Evolutionary conservation across 2,329 filamentous ascomycete species (phyloP).

Genomic region (Lasiodiplodia sp.): DNA sequence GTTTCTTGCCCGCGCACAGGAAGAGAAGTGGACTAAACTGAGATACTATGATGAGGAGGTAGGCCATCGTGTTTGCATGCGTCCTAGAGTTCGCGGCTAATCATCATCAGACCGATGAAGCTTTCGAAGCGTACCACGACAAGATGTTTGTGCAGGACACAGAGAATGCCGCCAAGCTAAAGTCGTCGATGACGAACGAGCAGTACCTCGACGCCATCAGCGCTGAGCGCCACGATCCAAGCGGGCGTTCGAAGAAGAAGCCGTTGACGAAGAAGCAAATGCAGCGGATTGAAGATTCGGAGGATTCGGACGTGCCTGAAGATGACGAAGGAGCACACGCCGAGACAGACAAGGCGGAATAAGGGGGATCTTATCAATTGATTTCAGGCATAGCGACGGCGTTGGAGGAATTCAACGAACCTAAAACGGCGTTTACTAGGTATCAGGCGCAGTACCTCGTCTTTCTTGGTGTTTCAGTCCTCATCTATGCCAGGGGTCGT

Average conservation of each 20-base stretch:
- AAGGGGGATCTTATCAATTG: not conserved
- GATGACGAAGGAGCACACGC: slow-evolving; percentile 2
- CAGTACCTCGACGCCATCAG: slow-evolving; percentile 70
- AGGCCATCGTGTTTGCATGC: slow-evolving; percentile 24
- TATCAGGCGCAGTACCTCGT: not conserved
- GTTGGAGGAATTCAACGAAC: not conserved
- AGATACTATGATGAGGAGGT: slow-evolving; percentile 83
- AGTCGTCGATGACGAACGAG: slow-evolving; percentile 63
- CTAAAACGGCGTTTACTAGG: not conserved
- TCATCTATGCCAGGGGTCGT: too few species aligned
- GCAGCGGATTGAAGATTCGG: slow-evolving; percentile 30
- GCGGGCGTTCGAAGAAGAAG: slow-evolving; percentile 49
- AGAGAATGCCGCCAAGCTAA: slow-evolving; percentile 56
- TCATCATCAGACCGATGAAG: slow-evolving; percentile 62
- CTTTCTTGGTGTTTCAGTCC: too few species aligned
- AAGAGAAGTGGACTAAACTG: slow-evolving; percentile 81
- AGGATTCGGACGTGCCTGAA: slow-evolving; percentile 24
- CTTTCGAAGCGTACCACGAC: slow-evolving; percentile 78
- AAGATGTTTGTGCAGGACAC: slow-evolving; percentile 67
- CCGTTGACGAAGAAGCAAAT: slow-evolving; percentile 38
- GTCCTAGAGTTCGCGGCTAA: not conserved
- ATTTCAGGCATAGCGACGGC: slow-evolving; percentile 25
- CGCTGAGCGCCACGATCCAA: slow-evolving; percentile 53
- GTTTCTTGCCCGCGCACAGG: slow-evolving; percentile 78
- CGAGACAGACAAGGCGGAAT: not conserved